Conservation (phyloP, 495 filamentous ascomycete species). For the Trichoderma asperelloides region DNA sequence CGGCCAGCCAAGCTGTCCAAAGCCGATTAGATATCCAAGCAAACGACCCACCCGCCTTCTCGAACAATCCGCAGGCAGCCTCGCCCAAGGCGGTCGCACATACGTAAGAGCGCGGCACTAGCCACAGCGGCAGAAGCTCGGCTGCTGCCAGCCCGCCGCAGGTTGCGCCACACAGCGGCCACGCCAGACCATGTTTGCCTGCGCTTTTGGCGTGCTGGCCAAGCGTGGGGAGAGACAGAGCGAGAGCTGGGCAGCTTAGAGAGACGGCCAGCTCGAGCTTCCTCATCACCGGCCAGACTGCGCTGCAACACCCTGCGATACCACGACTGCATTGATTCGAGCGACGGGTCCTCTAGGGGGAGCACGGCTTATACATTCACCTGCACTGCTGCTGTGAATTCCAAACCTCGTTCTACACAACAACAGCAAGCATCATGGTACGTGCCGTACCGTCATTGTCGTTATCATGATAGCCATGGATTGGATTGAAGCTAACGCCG, state of each 20-base stretch:
- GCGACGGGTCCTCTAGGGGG: neutral
- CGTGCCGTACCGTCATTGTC: neutral
- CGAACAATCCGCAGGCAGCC: conserved; percentile 10
- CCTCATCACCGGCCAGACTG: neutral
- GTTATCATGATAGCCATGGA: neutral
- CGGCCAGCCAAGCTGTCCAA: neutral
- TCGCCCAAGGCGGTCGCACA: neutral
- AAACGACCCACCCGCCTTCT: neutral
- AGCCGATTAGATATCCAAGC: neutral
- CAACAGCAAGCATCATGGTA: conserved; percentile 8
- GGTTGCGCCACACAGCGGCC: conserved; percentile 17
- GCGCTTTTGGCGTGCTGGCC: conserved; percentile 14
- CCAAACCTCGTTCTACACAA: neutral
- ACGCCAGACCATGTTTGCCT: conserved; percentile 31
- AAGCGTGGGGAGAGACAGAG: neutral
- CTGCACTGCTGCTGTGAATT: neutral
- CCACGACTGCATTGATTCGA: neutral
- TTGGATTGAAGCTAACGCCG: conserved; percentile 16
- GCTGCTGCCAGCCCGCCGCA: neutral
- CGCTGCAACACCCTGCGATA: neutral
- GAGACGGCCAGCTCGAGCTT: neutral
- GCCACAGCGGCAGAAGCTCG: conserved; percentile 7
- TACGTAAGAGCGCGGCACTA: conserved; percentile 1
- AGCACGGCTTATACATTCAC: neutral
- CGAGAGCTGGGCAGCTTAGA: neutral